Percentiles rank a stretch among this genome's conserved stretches.
Evolutionary conservation across 164 flowering plant species (phyloP).

Genomic region (Umbilicus rupestris): DNA sequence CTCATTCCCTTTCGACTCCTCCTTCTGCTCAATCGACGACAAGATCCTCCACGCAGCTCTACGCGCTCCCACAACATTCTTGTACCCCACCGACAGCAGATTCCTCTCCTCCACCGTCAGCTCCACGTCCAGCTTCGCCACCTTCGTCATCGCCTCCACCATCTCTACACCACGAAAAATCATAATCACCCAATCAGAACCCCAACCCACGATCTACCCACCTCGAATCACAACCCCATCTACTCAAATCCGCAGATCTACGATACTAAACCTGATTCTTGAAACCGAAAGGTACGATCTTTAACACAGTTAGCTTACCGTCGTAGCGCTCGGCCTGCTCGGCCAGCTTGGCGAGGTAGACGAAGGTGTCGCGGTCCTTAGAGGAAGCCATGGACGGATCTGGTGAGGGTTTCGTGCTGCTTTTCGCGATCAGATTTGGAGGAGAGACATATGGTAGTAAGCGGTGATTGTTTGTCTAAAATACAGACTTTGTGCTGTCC

Average conservation of each 20-base stretch:
- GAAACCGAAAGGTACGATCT: not conserved
- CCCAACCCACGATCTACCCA: not conserved
- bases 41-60: conserved; percentile 10
- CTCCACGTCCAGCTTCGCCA: conserved; percentile 10
- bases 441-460: conserved; percentile 1
- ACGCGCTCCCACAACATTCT: conserved; percentile 10
- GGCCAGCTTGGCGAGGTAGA: conserved; percentile 11
- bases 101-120: conserved; percentile 10
- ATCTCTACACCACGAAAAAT: conserved; percentile 2
- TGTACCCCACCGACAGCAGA: conserved; percentile 8
- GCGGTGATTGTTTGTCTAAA: conserved; percentile 3
- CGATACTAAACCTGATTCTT: not conserved
- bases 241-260: not conserved
- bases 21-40: conserved; percentile 10
- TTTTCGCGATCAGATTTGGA: not conserved
- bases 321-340: conserved; percentile 11
- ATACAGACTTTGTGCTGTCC: not conserved
- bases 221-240: not conserved
- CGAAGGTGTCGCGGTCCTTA: conserved; percentile 8
- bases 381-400: conserved; percentile 10
- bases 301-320: not conserved
- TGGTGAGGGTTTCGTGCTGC: not conserved
- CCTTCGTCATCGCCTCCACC: conserved; percentile 11
- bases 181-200: not conserved
- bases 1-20: conserved; percentile 10